Conservation (phyloP, 768 basidiomycete species). For the Lyophyllum shimeji region DNA sequence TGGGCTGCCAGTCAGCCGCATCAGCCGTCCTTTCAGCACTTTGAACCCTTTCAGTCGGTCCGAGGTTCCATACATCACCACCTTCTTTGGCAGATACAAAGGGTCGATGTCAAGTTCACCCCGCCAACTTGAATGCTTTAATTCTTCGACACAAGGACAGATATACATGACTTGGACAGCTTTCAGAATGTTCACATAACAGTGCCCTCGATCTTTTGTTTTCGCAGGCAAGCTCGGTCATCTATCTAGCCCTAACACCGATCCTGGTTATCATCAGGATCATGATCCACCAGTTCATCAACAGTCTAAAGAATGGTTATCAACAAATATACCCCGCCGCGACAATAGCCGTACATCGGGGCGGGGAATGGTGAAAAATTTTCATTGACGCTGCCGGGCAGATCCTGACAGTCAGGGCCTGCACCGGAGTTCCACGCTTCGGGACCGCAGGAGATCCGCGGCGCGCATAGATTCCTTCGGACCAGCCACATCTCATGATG, state of each 20-base stretch:
- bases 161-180: not conserved
- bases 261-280: not conserved
- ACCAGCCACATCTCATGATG: not conserved
- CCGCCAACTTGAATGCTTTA: too few relatives aligned
- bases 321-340: not conserved
- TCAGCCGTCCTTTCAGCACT: not conserved
- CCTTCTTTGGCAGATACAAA: constrained; percentile 3
- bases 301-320: not conserved
- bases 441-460: not conserved
- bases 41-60: constrained; percentile 1
- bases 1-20: not conserved
- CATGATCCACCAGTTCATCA: not conserved
- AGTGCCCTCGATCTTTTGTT: not conserved
- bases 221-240: not conserved
- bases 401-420: not conserved
- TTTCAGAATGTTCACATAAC: not conserved
- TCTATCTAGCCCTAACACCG: not conserved
- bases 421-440: not conserved
- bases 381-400: not conserved
- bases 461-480: not conserved
- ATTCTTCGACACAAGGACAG: not conserved
- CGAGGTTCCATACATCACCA: not conserved
- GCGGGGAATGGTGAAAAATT: not conserved
- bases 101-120: constrained; percentile 6
- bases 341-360: not conserved